These are phyloP conservation scores for Paramecium caudatum DNA, from an alignment of 73 alveolate genomes.

Conservation along the genomic window DNA sequence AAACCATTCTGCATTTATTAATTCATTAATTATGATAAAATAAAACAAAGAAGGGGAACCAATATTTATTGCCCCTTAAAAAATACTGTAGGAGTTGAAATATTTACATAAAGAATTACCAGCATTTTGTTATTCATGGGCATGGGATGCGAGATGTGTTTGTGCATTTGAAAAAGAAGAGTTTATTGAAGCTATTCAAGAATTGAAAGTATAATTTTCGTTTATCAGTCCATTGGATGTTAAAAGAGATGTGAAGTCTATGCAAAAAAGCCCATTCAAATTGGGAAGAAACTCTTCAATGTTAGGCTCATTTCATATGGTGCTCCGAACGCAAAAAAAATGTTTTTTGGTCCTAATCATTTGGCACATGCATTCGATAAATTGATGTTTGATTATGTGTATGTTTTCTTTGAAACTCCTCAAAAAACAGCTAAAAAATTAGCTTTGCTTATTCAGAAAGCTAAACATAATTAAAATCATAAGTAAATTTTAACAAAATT, in stretches of 20 bases:
- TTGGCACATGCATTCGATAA: slow-evolving; percentile 78
- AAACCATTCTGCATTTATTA: too few species aligned
- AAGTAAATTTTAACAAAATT: neutral
- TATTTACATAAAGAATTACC: slow-evolving; percentile 65
- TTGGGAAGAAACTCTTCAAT: slow-evolving; percentile 66
- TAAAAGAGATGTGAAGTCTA: slow-evolving; percentile 71
- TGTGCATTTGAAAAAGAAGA: slow-evolving; percentile 61
- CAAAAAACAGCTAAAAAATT: slow-evolving; percentile 53
- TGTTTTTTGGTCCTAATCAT: slow-evolving; percentile 73
- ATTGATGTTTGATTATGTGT: slow-evolving; percentile 75
- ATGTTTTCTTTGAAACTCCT: slow-evolving; percentile 65
- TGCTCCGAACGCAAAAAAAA: slow-evolving; percentile 59
- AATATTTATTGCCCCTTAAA: slow-evolving; percentile 29
- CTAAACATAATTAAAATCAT: neutral
- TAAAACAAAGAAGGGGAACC: slow-evolving; percentile 46
- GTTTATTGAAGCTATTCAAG: slow-evolving; percentile 25
- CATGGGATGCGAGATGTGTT: slow-evolving; percentile 66
- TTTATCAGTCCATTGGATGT: slow-evolving; percentile 55
- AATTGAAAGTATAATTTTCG: slow-evolving; percentile 21
- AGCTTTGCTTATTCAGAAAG: neutral
- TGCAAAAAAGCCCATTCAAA: slow-evolving; percentile 59
- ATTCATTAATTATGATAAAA: slow-evolving; percentile 59
- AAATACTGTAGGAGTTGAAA: slow-evolving; percentile 9
- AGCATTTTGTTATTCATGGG: slow-evolving; percentile 65
- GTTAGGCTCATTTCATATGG: slow-evolving; percentile 70